These are phyloP conservation scores for Eremothecium gossypii DNA, from an alignment of 1,139 yeast species.

Conservation along the genomic window DNA sequence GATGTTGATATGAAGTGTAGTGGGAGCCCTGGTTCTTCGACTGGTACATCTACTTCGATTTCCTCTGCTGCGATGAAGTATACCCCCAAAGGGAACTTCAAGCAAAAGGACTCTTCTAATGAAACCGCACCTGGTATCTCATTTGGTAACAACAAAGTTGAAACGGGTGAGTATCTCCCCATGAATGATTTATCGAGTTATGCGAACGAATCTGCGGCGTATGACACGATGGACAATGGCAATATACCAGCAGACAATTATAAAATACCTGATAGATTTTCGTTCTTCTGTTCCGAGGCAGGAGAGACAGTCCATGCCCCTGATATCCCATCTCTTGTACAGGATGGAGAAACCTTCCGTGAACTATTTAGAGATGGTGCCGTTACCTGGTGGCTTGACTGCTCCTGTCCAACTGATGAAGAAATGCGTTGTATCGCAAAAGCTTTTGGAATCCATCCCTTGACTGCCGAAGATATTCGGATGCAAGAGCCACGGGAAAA, in stretches of 20 bases:
- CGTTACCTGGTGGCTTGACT: constrained; percentile 68
- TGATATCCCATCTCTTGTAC: constrained; percentile 66
- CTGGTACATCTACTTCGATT: constrained; percentile 24
- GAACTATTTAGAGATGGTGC: constrained; percentile 47
- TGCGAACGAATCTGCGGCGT: background rate
- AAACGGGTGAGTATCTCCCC: constrained; percentile 27
- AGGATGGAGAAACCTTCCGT: constrained; percentile 54
- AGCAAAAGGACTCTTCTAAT: constrained; percentile 7
- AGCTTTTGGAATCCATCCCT: constrained; percentile 89
- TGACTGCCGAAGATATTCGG: constrained; percentile 92
- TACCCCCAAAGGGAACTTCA: constrained; percentile 36
- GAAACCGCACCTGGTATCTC: constrained; percentile 26
- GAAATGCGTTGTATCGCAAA: constrained; percentile 62
- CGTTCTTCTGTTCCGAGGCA: constrained; percentile 69
- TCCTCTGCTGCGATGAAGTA: constrained; percentile 54
- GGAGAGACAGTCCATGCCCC: constrained; percentile 89
- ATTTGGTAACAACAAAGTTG: constrained; percentile 33
- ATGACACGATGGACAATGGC: constrained; percentile 1
- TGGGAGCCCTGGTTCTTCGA: constrained; percentile 17
- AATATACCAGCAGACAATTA: constrained; percentile 8
- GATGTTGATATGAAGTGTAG: background rate
- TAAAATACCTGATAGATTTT: constrained; percentile 61
- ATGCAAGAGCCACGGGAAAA: constrained; percentile 92
- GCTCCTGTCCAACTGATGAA: constrained; percentile 57
- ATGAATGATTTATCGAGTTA: constrained; percentile 4